phyloP scores from a whole-genome alignment of 192 early-diverging fungal genomes.

The Umbelopsis isabellina region DNA sequence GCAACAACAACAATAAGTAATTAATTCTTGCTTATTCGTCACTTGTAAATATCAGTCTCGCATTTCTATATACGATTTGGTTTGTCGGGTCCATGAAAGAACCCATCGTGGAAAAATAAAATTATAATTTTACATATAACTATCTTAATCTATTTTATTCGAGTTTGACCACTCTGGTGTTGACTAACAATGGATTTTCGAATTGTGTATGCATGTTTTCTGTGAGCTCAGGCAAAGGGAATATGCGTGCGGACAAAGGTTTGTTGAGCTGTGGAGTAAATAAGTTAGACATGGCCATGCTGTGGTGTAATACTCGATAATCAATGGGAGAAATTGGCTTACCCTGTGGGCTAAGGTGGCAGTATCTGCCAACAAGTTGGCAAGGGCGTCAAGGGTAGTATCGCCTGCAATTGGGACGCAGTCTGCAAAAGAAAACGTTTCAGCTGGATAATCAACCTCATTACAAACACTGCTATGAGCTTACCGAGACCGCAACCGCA shows the following conservation, averaged over 20 bases:
- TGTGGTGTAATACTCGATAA: not conserved
- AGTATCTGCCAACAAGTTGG: constrained; percentile 25
- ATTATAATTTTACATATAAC: not conserved
- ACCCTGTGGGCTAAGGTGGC: constrained; percentile 21
- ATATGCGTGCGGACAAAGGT: constrained; percentile 25
- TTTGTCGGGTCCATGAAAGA: not conserved
- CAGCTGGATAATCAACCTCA: not conserved
- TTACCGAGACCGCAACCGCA: constrained; percentile 33
- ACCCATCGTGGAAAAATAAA: not conserved
- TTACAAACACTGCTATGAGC: not conserved
- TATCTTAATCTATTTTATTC: not conserved
- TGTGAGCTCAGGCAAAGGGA: constrained; percentile 2
- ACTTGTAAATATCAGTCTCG: not conserved
- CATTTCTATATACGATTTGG: not conserved
- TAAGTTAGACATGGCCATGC: not conserved
- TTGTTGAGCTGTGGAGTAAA: constrained; percentile 20
- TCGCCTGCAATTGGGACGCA: constrained; percentile 25
- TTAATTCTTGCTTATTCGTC: not conserved
- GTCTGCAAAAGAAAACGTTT: not conserved
- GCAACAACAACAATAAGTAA: not conserved
- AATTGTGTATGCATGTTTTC: constrained; percentile 15
- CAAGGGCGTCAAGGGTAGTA: constrained; percentile 5
- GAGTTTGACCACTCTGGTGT: constrained; percentile 24
- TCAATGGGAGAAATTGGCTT: not conserved
- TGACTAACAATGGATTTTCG: constrained; percentile 25